A percentile compares a stretch with the other conserved stretches of the same genome.
Evolutionary conservation across 2,329 filamentous ascomycete species (phyloP).

Genomic region (Orbilia blumenaviensis): DNA sequence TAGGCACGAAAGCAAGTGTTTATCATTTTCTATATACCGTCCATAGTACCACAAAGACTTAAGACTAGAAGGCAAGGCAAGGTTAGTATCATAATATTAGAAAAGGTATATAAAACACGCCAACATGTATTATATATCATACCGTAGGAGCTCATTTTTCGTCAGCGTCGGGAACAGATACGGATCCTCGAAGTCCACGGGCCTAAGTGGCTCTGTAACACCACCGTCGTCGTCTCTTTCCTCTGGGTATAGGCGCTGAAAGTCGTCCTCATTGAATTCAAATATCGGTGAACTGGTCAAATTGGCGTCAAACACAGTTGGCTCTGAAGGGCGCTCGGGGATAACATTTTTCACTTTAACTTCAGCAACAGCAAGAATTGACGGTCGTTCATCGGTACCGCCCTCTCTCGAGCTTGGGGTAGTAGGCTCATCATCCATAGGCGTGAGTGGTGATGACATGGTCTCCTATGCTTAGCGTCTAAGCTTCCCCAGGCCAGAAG

Average conservation of each 20-base stretch:
- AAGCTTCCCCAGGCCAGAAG: slow-evolving; percentile 21
- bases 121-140: background rate
- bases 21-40: slow-evolving; percentile 61
- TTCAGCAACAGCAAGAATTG: slow-evolving; percentile 6
- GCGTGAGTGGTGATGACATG: background rate
- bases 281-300: slow-evolving; percentile 36
- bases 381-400: slow-evolving; percentile 5
- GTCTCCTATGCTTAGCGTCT: background rate
- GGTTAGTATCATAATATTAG: background rate
- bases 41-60: slow-evolving; percentile 64
- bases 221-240: slow-evolving; percentile 14
- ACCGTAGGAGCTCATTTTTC: slow-evolving; percentile 60
- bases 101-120: background rate
- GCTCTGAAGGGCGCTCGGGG: slow-evolving; percentile 29
- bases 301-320: slow-evolving; percentile 28
- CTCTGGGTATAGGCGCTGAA: slow-evolving; percentile 13
- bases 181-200: slow-evolving; percentile 55
- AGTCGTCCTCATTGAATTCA: slow-evolving; percentile 24
- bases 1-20: slow-evolving; percentile 62
- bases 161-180: slow-evolving; percentile 61
- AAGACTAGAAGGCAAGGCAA: slow-evolving; percentile 55
- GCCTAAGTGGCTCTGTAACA: slow-evolving; percentile 42
- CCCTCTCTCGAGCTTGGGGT: background rate
- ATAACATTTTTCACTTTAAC: slow-evolving; percentile 19
- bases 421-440: background rate